A percentile compares a stretch with the other conserved stretches of the same genome.
phyloP scores from a whole-genome alignment of 2,329 filamentous ascomycete species.

The Chaetomium strumarium region DNA sequence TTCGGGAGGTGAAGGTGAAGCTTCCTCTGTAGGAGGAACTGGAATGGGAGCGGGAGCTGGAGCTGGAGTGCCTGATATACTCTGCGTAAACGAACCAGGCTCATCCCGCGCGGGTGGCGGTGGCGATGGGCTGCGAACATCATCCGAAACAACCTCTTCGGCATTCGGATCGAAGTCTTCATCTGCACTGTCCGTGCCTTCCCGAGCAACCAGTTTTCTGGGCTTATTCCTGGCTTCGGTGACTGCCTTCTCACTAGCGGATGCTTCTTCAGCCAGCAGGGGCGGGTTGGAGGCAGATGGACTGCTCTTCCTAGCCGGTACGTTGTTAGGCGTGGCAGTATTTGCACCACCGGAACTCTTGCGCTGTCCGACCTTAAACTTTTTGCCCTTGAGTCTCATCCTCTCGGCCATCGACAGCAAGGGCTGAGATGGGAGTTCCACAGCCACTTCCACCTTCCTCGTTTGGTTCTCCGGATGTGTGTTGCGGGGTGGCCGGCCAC shows the following conservation, averaged over 20 bases:
- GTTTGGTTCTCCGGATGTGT: background rate
- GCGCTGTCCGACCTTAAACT: constrained; percentile 44
- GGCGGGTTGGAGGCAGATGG: background rate
- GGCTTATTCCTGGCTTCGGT: background rate
- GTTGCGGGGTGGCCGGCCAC: constrained; percentile 33
- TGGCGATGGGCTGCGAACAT: constrained; percentile 11
- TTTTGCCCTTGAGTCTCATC: constrained; percentile 49
- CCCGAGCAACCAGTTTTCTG: background rate
- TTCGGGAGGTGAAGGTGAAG: too few relatives aligned
- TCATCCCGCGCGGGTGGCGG: background rate
- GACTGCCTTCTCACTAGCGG: too few relatives aligned
- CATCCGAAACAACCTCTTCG: constrained; percentile 22
- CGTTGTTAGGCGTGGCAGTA: background rate
- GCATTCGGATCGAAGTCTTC: constrained; percentile 20
- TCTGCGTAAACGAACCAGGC: too few relatives aligned
- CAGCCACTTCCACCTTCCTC: constrained; percentile 1
- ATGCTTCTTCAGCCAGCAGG: background rate
- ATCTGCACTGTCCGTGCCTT: constrained; percentile 9
- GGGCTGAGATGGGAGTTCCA: constrained; percentile 22
- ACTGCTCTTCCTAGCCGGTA: background rate
- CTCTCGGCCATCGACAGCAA: constrained; percentile 53
- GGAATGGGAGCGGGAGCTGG: background rate
- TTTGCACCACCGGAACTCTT: constrained; percentile 21
- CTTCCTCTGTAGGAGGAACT: too few relatives aligned
- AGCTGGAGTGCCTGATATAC: too few relatives aligned